A percentile compares a stretch with the other conserved stretches of the same genome.
Evolutionary conservation across 2,329 filamentous ascomycete species (phyloP).

Genomic region (Colletotrichum godetiae): DNA sequence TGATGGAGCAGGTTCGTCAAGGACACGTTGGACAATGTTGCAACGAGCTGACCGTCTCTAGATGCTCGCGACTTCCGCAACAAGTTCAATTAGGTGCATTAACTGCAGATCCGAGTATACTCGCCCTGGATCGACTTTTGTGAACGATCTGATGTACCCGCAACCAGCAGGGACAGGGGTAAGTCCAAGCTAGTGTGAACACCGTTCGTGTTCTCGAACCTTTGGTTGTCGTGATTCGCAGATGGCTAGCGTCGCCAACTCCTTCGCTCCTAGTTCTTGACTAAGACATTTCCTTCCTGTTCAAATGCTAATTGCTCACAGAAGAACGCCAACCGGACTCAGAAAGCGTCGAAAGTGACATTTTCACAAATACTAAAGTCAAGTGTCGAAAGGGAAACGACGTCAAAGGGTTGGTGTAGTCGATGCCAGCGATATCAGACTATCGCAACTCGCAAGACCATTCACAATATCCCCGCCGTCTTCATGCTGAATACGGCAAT

Average conservation of each 20-base stretch:
- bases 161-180: conserved; percentile 19
- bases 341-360: conserved; percentile 66
- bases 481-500: conserved; percentile 88
- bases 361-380: conserved; percentile 95
- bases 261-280: neutral
- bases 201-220: neutral
- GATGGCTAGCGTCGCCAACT: neutral
- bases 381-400: conserved; percentile 89
- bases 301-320: conserved; percentile 42
- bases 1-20: conserved; percentile 75
- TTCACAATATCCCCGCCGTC: conserved; percentile 85
- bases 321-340: conserved; percentile 60
- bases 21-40: neutral
- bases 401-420: conserved; percentile 92
- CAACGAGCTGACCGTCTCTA: conserved; percentile 42
- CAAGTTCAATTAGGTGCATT: conserved; percentile 82
- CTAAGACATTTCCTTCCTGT: neutral
- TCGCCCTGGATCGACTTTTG: conserved; percentile 80
- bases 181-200: neutral
- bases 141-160: conserved; percentile 87
- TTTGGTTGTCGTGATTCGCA: conserved; percentile 36
- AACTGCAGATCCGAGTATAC: conserved; percentile 90
- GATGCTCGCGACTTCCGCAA: conserved; percentile 76
- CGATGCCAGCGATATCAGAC: conserved; percentile 92
- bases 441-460: conserved; percentile 84